A percentile compares a stretch with the other conserved stretches of the same genome.
These are phyloP conservation scores for Luvunga scandens DNA, from an alignment of 345 rosid species.

Conservation along the genomic window DNA sequence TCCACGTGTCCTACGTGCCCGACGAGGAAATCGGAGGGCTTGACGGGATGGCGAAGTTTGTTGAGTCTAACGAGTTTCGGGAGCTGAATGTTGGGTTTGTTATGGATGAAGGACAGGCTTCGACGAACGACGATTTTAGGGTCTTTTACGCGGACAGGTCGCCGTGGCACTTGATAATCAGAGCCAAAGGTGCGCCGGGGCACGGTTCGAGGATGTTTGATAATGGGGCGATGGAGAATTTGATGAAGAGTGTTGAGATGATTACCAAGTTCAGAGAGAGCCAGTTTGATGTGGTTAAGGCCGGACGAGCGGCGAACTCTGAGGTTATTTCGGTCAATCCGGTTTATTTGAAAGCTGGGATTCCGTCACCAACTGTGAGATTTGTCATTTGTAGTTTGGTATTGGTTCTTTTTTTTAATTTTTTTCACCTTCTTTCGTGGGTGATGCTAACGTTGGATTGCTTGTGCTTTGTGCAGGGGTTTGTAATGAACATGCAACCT, in stretches of 20 bases:
- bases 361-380: constrained; percentile 62
- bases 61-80: constrained; percentile 49
- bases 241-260: constrained; percentile 79
- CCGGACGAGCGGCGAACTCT: constrained; percentile 57
- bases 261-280: constrained; percentile 65
- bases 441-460: neutral
- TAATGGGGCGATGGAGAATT: constrained; percentile 81
- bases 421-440: neutral
- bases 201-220: constrained; percentile 85
- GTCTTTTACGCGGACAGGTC: constrained; percentile 76
- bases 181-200: constrained; percentile 67
- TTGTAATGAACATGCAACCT: constrained; percentile 93
- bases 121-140: constrained; percentile 54
- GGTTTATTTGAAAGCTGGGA: constrained; percentile 81
- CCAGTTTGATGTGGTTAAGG: constrained; percentile 74
- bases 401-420: neutral
- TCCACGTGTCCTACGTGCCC: constrained; percentile 67
- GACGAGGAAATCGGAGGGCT: constrained; percentile 86
- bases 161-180: constrained; percentile 56
- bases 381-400: neutral
- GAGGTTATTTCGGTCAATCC: constrained; percentile 90
- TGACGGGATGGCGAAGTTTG: constrained; percentile 62
- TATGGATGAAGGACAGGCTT: constrained; percentile 90
- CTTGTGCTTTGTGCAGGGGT: constrained; percentile 45
- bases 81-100: constrained; percentile 76